Evolutionary conservation across 176 grass and related monocot genomes (phyloP), one percentile per base, ranked within the genome.

Genomic region (Eragrostis curvula): DNA sequence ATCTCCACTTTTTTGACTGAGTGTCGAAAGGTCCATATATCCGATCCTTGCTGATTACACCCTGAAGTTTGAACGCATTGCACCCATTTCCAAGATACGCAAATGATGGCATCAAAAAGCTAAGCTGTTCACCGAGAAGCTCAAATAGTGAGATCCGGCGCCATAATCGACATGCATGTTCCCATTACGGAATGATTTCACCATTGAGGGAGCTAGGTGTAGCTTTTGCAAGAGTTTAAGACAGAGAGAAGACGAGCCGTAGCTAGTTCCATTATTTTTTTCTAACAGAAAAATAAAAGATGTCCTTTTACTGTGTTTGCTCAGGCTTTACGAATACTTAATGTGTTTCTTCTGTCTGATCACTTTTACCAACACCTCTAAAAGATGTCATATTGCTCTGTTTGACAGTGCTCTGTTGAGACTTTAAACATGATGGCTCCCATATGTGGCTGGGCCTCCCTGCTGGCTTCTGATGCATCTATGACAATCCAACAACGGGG

Each of bases 321-420:
- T 60, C 83, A 79, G 83, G 56, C 83, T 85, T 85, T 79, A 58
- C 75, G 25, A 52, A 52, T 85, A 79, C 43, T 85, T 78, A 85
- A 78, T 85, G 76, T 18, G 74, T 78, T 71, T 41, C 43, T 56
- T 55, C 36, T 18, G 44, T 61, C 83, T 79, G 83, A 85, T 44
- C 66, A 71, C 66, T 71, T 36, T 85, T 57, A 79, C 83, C 66
- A 41, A 79, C 60, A 75, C 66, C 55, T 72, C 47, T 50, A 76
- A 71, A 71, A 85, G 71, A 41, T 68, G 66, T 21, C 16, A 70
- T 53, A 46, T 68, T 60, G 44, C 44, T 36, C 75, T 66, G 30
- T 52, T 52, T 67, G 23, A 53, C 62, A 41, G 47, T 43, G 68
- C 8, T 21, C 83, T 71, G 44, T 9, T 72, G 24, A 61, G 13